Conservation (phyloP, 2,329 filamentous ascomycete species). For the Leptographium galeiforme region DNA sequence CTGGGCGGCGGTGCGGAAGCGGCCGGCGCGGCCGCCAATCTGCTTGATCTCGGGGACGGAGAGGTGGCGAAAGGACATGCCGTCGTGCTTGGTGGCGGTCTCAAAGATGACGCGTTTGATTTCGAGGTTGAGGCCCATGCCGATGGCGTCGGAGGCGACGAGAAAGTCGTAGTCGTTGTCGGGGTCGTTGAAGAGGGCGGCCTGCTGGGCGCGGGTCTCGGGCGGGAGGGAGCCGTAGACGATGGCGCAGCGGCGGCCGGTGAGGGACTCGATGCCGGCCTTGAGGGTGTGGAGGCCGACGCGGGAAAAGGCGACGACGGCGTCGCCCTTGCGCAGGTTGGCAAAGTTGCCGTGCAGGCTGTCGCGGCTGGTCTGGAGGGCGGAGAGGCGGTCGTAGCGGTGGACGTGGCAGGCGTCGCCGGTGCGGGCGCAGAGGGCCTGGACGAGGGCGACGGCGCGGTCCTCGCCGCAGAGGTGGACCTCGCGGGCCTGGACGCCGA, state of each 20-base stretch:
- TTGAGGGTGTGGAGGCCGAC: conserved; percentile 72
- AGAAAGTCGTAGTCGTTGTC: conserved; percentile 91
- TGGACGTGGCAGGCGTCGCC: conserved; percentile 78
- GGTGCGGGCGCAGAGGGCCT: conserved; percentile 60
- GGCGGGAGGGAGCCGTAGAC: conserved; percentile 88
- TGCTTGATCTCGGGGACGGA: conserved; percentile 76
- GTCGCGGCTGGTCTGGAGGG: conserved; percentile 49
- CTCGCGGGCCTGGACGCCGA: conserved; percentile 78
- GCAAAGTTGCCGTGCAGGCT: conserved; percentile 52
- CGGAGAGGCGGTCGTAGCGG: conserved; percentile 70
- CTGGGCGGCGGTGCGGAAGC: conserved; percentile 61
- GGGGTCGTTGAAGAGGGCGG: conserved; percentile 85
- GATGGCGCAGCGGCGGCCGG: conserved; percentile 72
- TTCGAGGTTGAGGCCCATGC: conserved; percentile 90
- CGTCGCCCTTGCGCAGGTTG: conserved; percentile 75
- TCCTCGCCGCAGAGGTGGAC: conserved; percentile 89
- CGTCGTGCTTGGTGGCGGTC: conserved; percentile 58
- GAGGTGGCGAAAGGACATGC: conserved; percentile 41
- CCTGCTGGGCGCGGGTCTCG: conserved; percentile 84
- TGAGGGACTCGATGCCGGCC: conserved; percentile 58
- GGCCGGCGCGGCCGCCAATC: conserved; percentile 83
- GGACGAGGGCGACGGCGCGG: conserved; percentile 64
- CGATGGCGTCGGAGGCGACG: conserved; percentile 68
- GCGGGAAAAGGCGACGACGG: conserved; percentile 76
- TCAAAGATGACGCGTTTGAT: conserved; percentile 89